Base-by-base conservation (phyloP, 257 asterid species). In the Pogostemon cablin region DNA sequence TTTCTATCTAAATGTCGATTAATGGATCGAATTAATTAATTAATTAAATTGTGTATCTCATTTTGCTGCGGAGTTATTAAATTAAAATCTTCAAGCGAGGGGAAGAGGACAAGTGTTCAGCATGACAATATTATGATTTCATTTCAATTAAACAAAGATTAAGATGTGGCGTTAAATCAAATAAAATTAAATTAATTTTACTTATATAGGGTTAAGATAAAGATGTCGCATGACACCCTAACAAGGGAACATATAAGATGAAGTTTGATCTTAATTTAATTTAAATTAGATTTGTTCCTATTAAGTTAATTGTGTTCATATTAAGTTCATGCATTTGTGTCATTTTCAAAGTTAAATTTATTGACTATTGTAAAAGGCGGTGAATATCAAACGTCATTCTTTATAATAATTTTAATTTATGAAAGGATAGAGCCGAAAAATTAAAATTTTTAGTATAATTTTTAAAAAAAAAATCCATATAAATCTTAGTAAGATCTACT, bases 1-100 rank as follows among this genome's bases (percentile, higher is more conserved):
- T 70, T 76, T 76, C 72, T 47, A 70, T 64, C 42, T 48, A n/a
- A 68, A 70, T 63, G 69, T 47, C 72, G 76, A 34, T 57, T 64
- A 11, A 40, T 9, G 57, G 11, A 37, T 48, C 57, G 40, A 70
- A 57, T 47, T 65, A 70, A 25, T 25, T 56, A 17, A 4, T 25
- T 25, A 11, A 64, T 57, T 46, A 2, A 8, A 62, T n/a, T 63
- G 47, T 44, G 25, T n/a, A 55, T 56, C 63, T 39, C 7, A 9
- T n/a, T 35, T 43, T 65, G 65, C 75, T 44, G 68, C 72, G 48
- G 7, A 17, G 4, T 32, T 41, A 62, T 47, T 56, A 55, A 37
- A 48, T 55, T 53, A 17, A 69, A 55, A 63, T 47, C 7, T 5
- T 17, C 17, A 11, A 54, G 57, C 67, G 49, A 43, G 34, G 43